Percentiles rank a stretch among this genome's conserved stretches.
phyloP scores from a whole-genome alignment of 1,139 yeast species.

The Arxiozyma slooffiae region DNA sequence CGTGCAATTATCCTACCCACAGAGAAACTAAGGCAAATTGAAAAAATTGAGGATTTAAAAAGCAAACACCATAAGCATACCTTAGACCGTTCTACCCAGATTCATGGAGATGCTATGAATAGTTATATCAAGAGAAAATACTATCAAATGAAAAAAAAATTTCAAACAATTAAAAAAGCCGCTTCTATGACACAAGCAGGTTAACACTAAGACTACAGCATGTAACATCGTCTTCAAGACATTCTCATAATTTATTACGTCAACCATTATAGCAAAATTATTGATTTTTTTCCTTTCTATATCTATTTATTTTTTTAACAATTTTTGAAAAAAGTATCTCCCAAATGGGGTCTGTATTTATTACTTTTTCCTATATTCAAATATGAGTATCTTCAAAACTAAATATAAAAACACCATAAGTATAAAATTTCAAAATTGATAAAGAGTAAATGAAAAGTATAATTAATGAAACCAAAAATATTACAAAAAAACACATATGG shows the following conservation, averaged over 20 bases:
- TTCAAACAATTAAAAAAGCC: constrained; percentile 1
- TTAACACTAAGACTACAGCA: background rate
- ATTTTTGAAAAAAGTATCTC: background rate
- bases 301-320: background rate
- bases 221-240: background rate
- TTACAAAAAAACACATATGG: background rate
- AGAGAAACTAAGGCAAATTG: constrained; percentile 56
- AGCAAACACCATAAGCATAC: background rate
- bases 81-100: background rate
- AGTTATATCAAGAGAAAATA: constrained; percentile 11
- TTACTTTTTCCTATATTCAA: too few species aligned
- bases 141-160: background rate
- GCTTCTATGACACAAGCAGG: constrained; percentile 1
- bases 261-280: too few species aligned
- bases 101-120: constrained; percentile 15
- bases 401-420: background rate
- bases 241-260: too few species aligned
- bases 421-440: too few species aligned
- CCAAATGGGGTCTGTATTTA: too few species aligned
- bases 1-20: constrained; percentile 85
- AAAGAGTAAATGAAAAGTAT: background rate
- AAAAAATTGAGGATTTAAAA: constrained; percentile 47
- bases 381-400: background rate
- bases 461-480: background rate
- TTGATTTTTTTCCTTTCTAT: background rate